Evolutionary conservation across 441 rosid species (phyloP), one percentile per base, ranked within the genome.

Genomic region (Metrosideros polymorpha): DNA sequence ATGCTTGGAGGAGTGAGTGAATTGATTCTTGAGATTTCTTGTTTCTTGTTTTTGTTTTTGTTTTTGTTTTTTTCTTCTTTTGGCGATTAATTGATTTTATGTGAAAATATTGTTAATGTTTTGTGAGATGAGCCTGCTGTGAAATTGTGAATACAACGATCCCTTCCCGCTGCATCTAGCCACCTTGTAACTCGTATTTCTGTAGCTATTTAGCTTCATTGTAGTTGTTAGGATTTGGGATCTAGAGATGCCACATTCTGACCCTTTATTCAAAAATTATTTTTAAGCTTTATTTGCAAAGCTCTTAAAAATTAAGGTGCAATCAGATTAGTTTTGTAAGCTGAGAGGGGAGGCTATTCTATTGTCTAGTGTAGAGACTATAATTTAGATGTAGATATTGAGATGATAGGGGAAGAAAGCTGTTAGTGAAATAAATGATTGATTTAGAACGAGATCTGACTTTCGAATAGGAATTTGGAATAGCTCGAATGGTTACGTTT

Each of bases 1-100:
- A 93, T 86, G 95, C 95, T 83, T 93, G 95, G 94, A 91, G 89
- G 87, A 93, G 85, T 49, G 90, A 90, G 47, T 89, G 75, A 88
- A 86, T 39, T 13, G 79, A 39, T 71, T 71, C 47, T 22, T 71
- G 17, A 71, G 79, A 71, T 10, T 39, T 71, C n/a, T 39, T 7
- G 47, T 71, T 71, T 71, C n/a, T 12, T 39, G n/a, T 10, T 22
- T 43, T 1, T 10, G 3, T 25, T 25, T 25, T 19, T 14, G 15
- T 50, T 14, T 50, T 14, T 50, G 0, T 5, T 5, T 57, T 13
- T 3, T n/a, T 1, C 1, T 14, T 29, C 10, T 29, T 59, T 14
- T 63, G 76, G 76, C 43, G 47, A 71, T 71, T 71, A 71, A 71
- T 71, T 71, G 79, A 71, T 71, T 71, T 71, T 25, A 39, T 19